A percentile compares a stretch with the other conserved stretches of the same genome.
These are phyloP conservation scores for Hypoxylon crocopeplum DNA, from an alignment of 495 filamentous ascomycete genomes.

Conservation along the genomic window DNA sequence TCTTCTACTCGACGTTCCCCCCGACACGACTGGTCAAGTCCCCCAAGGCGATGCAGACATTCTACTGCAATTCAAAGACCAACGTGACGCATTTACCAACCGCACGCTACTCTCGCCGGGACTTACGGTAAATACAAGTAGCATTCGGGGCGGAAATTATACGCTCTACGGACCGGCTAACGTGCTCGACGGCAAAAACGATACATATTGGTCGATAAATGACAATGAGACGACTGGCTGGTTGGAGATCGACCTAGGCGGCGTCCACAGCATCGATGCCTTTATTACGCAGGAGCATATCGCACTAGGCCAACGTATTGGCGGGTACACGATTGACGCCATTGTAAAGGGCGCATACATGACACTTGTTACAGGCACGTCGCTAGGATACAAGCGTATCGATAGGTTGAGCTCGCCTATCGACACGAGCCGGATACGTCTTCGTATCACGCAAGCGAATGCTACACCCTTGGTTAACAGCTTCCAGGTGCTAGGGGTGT, in stretches of 20 bases:
- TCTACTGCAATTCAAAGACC: constrained; percentile 27
- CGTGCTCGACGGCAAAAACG: constrained; percentile 22
- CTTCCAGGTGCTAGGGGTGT: constrained; percentile 33
- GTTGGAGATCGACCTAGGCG: constrained; percentile 31
- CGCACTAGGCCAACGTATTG: constrained; percentile 37
- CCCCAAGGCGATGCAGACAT: constrained; percentile 27
- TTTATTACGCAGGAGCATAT: constrained; percentile 39
- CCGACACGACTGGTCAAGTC: constrained; percentile 36
- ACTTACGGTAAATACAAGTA: constrained; percentile 28
- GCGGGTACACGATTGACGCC: constrained; percentile 33
- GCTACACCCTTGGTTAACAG: constrained; percentile 31
- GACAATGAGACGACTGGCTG: constrained; percentile 28
- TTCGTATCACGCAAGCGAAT: constrained; percentile 38
- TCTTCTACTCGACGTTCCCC: constrained; percentile 39
- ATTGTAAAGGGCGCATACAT: constrained; percentile 20
- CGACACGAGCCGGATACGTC: constrained; percentile 23
- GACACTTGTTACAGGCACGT: constrained; percentile 35
- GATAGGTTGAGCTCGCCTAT: constrained; percentile 15
- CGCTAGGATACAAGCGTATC: constrained; percentile 40
- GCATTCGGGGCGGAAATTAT: constrained; percentile 24
- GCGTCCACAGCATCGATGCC: constrained; percentile 22
- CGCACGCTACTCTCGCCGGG: constrained; percentile 20
- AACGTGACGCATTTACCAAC: constrained; percentile 32
- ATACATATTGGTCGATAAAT: constrained; percentile 35
- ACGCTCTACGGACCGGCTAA: constrained; percentile 32